phyloP scores from a whole-genome alignment of 2,329 filamentous ascomycete genomes.

The Phaeoacremonium minimum region DNA sequence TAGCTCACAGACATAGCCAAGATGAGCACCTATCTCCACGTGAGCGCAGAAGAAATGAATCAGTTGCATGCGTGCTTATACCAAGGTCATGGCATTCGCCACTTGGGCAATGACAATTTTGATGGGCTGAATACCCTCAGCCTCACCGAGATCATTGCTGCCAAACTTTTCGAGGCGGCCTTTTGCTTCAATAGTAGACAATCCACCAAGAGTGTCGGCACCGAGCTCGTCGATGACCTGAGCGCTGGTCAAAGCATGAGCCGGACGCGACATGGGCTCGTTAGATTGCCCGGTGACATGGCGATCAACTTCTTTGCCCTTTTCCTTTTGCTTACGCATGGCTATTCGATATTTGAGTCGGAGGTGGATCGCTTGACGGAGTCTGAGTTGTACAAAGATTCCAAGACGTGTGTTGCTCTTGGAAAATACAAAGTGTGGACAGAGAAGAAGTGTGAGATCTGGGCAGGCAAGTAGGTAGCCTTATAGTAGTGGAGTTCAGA shows the following conservation, averaged over 20 bases:
- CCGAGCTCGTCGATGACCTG: slow-evolving; percentile 45
- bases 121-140: slow-evolving; percentile 44
- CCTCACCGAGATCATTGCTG: slow-evolving; percentile 52
- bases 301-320: slow-evolving; percentile 16
- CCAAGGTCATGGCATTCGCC: slow-evolving; percentile 60
- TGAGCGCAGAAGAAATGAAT: background rate
- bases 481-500: too few relatives aligned
- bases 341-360: too few relatives aligned
- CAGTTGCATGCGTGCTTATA: slow-evolving; percentile 18
- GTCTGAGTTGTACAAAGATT: too few relatives aligned
- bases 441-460: too few relatives aligned
- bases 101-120: slow-evolving; percentile 57
- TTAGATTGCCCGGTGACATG: slow-evolving; percentile 6
- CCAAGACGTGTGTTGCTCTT: too few relatives aligned
- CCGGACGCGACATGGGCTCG: slow-evolving; percentile 42
- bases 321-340: background rate
- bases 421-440: too few relatives aligned
- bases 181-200: slow-evolving; percentile 42
- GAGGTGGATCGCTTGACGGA: too few relatives aligned
- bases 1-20: slow-evolving; percentile 46
- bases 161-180: slow-evolving; percentile 47
- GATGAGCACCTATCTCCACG: slow-evolving; percentile 29
- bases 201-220: slow-evolving; percentile 47
- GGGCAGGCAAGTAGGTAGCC: too few relatives aligned
- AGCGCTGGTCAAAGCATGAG: slow-evolving; percentile 45